These are phyloP conservation scores for Suhomyces maxii DNA, from an alignment of 1,139 yeast species.

Conservation along the genomic window DNA sequence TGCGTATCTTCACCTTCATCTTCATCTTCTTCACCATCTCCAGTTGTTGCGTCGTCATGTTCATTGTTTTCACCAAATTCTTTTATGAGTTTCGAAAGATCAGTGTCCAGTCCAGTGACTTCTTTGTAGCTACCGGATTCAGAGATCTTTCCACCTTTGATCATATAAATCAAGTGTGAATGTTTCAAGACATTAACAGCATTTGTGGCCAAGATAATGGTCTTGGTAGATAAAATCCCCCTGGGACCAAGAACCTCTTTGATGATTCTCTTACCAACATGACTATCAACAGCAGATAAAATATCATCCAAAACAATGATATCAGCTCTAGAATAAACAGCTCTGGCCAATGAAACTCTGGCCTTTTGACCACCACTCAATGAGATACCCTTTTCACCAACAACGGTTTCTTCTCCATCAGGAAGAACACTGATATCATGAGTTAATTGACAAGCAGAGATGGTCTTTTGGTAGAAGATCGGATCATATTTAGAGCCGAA, in stretches of 20 bases:
- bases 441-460: conserved; percentile 38
- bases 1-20: conserved; percentile 26
- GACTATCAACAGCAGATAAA: conserved; percentile 43
- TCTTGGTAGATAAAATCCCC: conserved; percentile 23
- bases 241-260: conserved; percentile 15
- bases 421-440: conserved; percentile 38
- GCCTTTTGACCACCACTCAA: conserved; percentile 51
- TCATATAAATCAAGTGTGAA: conserved; percentile 19
- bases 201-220: conserved; percentile 26
- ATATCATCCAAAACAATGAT: conserved; percentile 39
- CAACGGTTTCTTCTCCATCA: conserved; percentile 43
- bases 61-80: conserved; percentile 29
- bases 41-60: neutral
- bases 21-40: neutral
- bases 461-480: conserved; percentile 29
- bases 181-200: conserved; percentile 21
- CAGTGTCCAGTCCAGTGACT: conserved; percentile 22
- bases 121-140: conserved; percentile 19
- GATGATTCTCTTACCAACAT: conserved; percentile 27
- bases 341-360: conserved; percentile 41
- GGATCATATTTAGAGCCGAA: conserved; percentile 35
- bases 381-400: conserved; percentile 47
- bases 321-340: conserved; percentile 43
- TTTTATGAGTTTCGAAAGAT: conserved; percentile 24
- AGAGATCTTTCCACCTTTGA: conserved; percentile 18